Conservation (phyloP, 2,329 filamentous ascomycete species). For the Sporothrix pseudoabietina region DNA sequence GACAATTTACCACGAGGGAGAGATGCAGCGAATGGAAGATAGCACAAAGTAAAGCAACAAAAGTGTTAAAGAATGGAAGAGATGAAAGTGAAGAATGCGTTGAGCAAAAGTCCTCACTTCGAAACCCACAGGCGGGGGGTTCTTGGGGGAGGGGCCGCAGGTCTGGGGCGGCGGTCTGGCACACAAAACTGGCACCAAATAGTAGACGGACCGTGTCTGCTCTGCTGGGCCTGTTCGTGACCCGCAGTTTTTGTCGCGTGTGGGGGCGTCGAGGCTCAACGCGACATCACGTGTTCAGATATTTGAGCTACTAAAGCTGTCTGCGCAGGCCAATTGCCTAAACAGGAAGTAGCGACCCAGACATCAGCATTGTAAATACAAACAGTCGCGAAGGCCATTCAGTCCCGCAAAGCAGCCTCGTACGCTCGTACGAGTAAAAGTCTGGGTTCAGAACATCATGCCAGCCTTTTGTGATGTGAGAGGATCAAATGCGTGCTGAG, state of each 20-base stretch:
- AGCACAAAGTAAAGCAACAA: neutral
- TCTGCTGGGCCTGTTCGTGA: neutral
- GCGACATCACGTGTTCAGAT: slow-evolving; percentile 27
- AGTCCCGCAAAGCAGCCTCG: neutral
- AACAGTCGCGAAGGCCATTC: neutral
- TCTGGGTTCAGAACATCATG: neutral
- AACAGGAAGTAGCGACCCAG: slow-evolving; percentile 9
- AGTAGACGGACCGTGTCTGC: neutral
- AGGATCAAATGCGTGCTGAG: neutral
- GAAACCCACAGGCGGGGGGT: neutral
- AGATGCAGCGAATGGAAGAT: neutral
- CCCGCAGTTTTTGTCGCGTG: slow-evolving; percentile 21
- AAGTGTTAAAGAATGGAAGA: neutral
- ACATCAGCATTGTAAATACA: neutral
- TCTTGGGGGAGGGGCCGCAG: neutral
- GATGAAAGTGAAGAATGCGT: neutral
- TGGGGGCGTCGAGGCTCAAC: slow-evolving; percentile 20
- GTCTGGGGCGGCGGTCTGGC: neutral
- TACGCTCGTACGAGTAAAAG: neutral
- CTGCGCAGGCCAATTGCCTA: neutral
- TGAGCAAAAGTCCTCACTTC: neutral
- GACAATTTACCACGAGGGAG: neutral
- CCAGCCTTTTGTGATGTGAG: neutral
- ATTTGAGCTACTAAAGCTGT: neutral
- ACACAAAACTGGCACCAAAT: neutral